Conservation (phyloP, 2,329 filamentous ascomycete genomes). For the Pseudocercospora cruenta region DNA sequence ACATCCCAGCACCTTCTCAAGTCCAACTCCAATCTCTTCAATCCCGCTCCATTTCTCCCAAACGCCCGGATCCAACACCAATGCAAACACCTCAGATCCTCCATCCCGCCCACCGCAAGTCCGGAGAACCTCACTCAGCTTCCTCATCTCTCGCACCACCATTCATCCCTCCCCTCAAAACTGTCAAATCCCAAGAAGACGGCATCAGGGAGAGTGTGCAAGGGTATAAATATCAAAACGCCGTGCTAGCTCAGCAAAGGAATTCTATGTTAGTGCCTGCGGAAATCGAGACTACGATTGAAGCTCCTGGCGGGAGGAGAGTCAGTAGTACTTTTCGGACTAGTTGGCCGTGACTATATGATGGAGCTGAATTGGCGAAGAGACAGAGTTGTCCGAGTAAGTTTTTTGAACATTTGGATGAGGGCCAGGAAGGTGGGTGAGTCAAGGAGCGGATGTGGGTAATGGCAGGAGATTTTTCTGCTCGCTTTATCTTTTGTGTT, state of each 20-base stretch:
- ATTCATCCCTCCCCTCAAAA: not conserved
- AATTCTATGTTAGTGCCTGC: not conserved
- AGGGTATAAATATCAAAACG: not conserved
- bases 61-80: not conserved
- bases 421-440: not conserved
- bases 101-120: not conserved
- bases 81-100: not conserved
- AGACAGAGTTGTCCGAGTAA: not conserved
- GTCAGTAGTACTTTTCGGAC: conserved; percentile 5
- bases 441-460: not conserved
- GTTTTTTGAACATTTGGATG: conserved; percentile 4
- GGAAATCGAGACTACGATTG: conserved; percentile 6
- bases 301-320: not conserved
- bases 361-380: not conserved
- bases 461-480: not conserved
- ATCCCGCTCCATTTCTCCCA: not conserved
- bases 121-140: not conserved
- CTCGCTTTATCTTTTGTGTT: not conserved
- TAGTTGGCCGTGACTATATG: conserved; percentile 6
- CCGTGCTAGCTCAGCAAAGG: not conserved
- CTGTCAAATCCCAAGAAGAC: not conserved
- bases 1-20: not conserved
- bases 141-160: not conserved
- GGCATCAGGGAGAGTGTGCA: not conserved
- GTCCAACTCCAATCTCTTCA: not conserved